Evolutionary conservation across 2,329 filamentous ascomycete genomes (phyloP).

Genomic region (Keithomyces neogunnii): DNA sequence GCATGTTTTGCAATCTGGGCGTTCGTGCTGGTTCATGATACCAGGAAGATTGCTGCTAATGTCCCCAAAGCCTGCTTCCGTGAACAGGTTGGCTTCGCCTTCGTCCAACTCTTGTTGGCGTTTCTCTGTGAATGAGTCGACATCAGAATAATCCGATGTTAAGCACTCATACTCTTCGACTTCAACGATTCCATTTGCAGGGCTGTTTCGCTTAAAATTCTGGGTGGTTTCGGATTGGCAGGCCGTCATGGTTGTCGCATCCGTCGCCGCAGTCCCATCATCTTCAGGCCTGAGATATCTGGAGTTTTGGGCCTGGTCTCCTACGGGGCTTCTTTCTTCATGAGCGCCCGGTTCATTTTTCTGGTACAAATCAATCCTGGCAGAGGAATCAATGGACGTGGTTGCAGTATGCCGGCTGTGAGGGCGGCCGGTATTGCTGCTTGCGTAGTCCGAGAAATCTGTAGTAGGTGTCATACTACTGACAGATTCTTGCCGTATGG

Average conservation of each 20-base stretch:
- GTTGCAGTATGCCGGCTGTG: constrained; percentile 35
- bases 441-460: constrained; percentile 27
- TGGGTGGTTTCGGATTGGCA: neutral
- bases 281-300: constrained; percentile 1
- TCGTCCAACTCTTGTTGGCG: constrained; percentile 12
- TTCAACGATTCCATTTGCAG: neutral
- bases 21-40: neutral
- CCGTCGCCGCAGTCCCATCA: neutral
- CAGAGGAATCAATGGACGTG: constrained; percentile 31
- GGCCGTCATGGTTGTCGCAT: neutral
- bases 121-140: constrained; percentile 22
- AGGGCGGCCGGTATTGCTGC: constrained; percentile 29
- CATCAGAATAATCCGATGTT: constrained; percentile 17
- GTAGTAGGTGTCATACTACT: constrained; percentile 32
- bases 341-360: neutral
- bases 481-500: constrained; percentile 27
- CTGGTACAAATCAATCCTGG: constrained; percentile 9
- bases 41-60: constrained; percentile 10
- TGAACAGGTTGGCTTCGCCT: constrained; percentile 30
- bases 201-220: neutral
- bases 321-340: constrained; percentile 3
- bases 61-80: constrained; percentile 24
- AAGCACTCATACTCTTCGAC: constrained; percentile 7
- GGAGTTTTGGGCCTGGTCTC: neutral
- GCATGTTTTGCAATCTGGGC: constrained; percentile 9